Evolutionary conservation across 805 yeast species (phyloP).

Genomic region (Schwanniomyces yamadae): DNA sequence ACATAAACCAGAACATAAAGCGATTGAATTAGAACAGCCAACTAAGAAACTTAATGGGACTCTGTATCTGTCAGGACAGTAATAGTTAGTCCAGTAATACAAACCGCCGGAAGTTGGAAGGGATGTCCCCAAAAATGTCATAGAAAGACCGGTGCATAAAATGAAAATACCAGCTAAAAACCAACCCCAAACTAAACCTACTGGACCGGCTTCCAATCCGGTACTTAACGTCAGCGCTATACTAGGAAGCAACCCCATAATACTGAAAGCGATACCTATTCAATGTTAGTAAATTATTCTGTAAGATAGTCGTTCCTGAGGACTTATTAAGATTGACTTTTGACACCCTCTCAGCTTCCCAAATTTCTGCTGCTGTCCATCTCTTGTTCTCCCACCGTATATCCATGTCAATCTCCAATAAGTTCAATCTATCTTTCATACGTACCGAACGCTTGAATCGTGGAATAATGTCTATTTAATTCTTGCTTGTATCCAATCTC

Average conservation of each 20-base stretch:
- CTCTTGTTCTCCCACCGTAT: too few relatives aligned
- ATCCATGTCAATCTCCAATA: too few relatives aligned
- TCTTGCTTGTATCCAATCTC: constrained; percentile 74
- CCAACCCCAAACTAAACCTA: constrained; percentile 76
- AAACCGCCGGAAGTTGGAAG: constrained; percentile 77
- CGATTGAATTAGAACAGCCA: constrained; percentile 68
- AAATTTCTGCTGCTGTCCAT: too few relatives aligned
- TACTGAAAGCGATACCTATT: constrained; percentile 56
- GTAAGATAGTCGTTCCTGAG: too few relatives aligned
- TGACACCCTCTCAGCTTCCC: too few relatives aligned
- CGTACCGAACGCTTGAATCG: constrained; percentile 60
- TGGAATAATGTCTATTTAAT: constrained; percentile 57
- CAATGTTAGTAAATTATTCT: constrained; percentile 4
- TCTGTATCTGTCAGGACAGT: constrained; percentile 54
- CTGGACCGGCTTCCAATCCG: constrained; percentile 63
- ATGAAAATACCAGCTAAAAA: constrained; percentile 55
- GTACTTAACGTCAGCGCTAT: constrained; percentile 54
- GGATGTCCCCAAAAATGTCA: constrained; percentile 67
- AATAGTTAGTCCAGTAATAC: constrained; percentile 50
- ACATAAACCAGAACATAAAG: constrained; percentile 64
- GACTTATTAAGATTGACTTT: too few relatives aligned
- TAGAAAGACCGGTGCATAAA: constrained; percentile 55
- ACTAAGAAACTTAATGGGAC: constrained; percentile 59
- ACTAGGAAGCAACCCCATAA: constrained; percentile 70
- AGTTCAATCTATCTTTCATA: background rate